Conservation (phyloP, 768 basidiomycete species). For the Mycena rosella region DNA sequence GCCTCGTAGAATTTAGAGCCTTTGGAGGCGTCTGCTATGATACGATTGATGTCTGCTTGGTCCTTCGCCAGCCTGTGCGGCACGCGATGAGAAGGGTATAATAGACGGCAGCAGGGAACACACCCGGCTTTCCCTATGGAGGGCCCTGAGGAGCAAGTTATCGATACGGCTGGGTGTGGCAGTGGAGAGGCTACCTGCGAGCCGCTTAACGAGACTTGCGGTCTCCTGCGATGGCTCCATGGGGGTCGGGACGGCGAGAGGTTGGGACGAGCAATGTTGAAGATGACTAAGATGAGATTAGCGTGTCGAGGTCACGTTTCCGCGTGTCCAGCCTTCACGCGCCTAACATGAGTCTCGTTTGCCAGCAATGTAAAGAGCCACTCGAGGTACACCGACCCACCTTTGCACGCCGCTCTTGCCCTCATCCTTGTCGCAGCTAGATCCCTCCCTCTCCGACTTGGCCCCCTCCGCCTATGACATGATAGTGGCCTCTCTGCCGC, state of each 20-base stretch:
- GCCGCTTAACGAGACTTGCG: constrained; percentile 78
- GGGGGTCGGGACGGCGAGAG: neutral
- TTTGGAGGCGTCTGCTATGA: constrained; percentile 92
- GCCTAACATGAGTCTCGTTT: constrained; percentile 58
- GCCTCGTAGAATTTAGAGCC: constrained; percentile 95
- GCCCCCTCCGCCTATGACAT: constrained; percentile 90
- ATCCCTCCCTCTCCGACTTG: constrained; percentile 91
- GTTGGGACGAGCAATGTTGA: neutral
- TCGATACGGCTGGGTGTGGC: no score
- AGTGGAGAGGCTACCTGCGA: constrained; percentile 66
- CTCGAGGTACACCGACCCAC: constrained; percentile 67
- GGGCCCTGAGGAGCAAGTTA: constrained; percentile 72
- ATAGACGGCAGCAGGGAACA: constrained; percentile 39
- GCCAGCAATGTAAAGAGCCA: constrained; percentile 94
- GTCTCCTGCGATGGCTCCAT: constrained; percentile 58
- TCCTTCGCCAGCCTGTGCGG: constrained; percentile 74
- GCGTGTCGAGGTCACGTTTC: constrained; percentile 10
- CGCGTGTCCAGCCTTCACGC: constrained; percentile 8
- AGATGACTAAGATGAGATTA: neutral
- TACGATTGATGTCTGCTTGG: constrained; percentile 86
- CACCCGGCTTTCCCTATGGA: constrained; percentile 92
- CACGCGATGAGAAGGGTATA: constrained; percentile 9
- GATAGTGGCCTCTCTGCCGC: constrained; percentile 78
- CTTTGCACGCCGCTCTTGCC: constrained; percentile 17
- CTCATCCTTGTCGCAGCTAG: constrained; percentile 63